phyloP scores from a whole-genome alignment of 2,329 filamentous ascomycete species.

The Salinomyces thailandicus region DNA sequence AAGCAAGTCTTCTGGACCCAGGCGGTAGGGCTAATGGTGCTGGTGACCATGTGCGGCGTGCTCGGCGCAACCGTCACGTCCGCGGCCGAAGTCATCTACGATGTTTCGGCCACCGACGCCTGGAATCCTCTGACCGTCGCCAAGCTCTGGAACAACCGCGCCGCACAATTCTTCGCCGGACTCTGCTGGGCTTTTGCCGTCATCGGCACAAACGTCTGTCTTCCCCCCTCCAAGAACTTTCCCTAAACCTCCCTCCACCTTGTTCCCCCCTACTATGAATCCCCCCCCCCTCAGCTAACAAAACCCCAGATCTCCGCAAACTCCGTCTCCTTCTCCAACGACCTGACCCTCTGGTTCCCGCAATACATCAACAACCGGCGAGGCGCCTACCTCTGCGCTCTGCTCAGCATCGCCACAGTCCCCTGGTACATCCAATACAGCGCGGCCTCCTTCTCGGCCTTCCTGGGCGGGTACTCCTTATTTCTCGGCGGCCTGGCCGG shows the following conservation, averaged over 20 bases:
- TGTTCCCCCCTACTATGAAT: too few species aligned
- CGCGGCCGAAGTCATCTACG: conserved; percentile 40
- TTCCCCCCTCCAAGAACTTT: too few species aligned
- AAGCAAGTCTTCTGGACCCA: conserved; percentile 32
- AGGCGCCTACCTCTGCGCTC: conserved; percentile 30
- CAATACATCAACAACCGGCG: conserved; percentile 27
- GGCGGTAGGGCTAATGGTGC: conserved; percentile 32
- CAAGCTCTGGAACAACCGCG: conserved; percentile 28
- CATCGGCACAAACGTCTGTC: conserved; percentile 13
- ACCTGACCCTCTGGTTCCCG: conserved; percentile 32
- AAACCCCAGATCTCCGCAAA: conserved; percentile 27
- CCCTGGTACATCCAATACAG: conserved; percentile 34
- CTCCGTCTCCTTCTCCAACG: conserved; percentile 30
- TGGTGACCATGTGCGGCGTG: conserved; percentile 38
- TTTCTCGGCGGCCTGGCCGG: conserved; percentile 31
- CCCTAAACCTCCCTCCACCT: too few species aligned
- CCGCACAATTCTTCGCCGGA: conserved; percentile 32
- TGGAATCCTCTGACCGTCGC: conserved; percentile 36
- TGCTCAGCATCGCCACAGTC: conserved; percentile 27
- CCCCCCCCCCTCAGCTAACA: too few species aligned
- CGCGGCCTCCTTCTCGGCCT: conserved; percentile 30
- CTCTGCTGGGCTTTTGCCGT: conserved; percentile 15
- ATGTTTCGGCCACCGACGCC: conserved; percentile 27
- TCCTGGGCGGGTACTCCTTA: conserved; percentile 30
- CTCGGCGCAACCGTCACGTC: conserved; percentile 49